Evolutionary conservation across 202 grass and related monocot genomes (phyloP).

Genomic region (Eragrostis tef): DNA sequence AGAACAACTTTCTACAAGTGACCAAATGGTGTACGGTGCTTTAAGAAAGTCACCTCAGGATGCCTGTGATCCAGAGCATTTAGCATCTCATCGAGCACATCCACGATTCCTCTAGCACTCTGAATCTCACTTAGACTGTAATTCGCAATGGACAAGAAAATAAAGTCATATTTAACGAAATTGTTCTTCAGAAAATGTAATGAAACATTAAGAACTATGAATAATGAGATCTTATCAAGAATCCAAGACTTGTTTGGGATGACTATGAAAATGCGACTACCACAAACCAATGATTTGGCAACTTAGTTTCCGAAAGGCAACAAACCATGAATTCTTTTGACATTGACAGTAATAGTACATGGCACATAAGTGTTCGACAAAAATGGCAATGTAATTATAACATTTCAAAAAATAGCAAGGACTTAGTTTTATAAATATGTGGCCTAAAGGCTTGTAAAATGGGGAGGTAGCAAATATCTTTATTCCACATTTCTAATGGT

Average conservation of each 20-base stretch:
- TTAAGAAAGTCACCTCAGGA: constrained; percentile 69
- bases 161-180: constrained; percentile 19
- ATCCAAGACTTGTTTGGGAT: constrained; percentile 19
- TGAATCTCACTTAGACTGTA: constrained; percentile 86
- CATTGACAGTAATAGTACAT: neutral
- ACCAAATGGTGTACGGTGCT: neutral
- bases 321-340: neutral
- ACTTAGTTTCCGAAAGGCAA: neutral
- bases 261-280: constrained; percentile 18
- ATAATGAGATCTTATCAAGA: neutral
- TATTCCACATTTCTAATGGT: neutral
- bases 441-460: neutral
- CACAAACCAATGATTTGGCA: neutral
- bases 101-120: constrained; percentile 89
- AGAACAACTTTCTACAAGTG: neutral
- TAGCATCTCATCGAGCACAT: constrained; percentile 90
- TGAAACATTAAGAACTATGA: neutral
- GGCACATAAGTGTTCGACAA: neutral
- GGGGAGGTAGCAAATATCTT: neutral
- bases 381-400: constrained; percentile 6
- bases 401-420: neutral
- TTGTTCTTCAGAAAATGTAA: neutral
- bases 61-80: constrained; percentile 88
- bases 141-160: constrained; percentile 30
- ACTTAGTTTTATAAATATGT: constrained; percentile 31